These are phyloP conservation scores for Phialophora macrospora DNA, from an alignment of 2,329 filamentous ascomycete genomes.

Conservation along the genomic window DNA sequence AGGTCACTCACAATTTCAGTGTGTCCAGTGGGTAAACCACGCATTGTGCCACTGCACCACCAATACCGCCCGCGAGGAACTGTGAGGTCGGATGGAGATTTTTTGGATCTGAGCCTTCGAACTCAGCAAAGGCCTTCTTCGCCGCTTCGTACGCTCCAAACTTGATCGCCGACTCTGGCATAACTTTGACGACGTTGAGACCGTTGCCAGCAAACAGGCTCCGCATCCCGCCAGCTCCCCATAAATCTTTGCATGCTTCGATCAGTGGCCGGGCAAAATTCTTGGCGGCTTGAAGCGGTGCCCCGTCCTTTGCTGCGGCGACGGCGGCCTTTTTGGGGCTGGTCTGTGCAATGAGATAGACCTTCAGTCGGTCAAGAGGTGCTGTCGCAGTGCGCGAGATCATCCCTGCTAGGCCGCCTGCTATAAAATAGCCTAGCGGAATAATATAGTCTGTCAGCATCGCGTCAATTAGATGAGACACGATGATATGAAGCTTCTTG, in stretches of 20 bases:
- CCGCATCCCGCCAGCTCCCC: slow-evolving; percentile 80
- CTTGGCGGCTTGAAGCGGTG: slow-evolving; percentile 66
- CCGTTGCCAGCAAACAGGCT: slow-evolving; percentile 97
- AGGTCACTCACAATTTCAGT: slow-evolving; percentile 60
- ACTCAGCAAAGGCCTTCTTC: slow-evolving; percentile 80
- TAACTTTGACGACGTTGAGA: slow-evolving; percentile 94
- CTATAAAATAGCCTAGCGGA: slow-evolving; percentile 95
- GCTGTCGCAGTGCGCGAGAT: slow-evolving; percentile 94
- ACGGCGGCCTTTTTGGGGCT: slow-evolving; percentile 64
- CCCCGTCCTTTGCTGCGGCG: slow-evolving; percentile 71
- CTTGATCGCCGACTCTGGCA: slow-evolving; percentile 98
- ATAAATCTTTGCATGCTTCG: slow-evolving; percentile 76
- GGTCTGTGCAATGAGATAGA: slow-evolving; percentile 94
- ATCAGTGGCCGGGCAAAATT: slow-evolving; percentile 72
- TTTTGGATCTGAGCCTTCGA: slow-evolving; percentile 83
- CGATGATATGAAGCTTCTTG: slow-evolving; percentile 13
- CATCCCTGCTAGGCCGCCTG: slow-evolving; percentile 91
- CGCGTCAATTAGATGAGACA: slow-evolving; percentile 31
- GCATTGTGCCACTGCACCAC: slow-evolving; percentile 93
- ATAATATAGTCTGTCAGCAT: slow-evolving; percentile 72
- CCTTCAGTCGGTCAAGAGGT: slow-evolving; percentile 93
- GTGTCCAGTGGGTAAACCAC: slow-evolving; percentile 86
- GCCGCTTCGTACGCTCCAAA: slow-evolving; percentile 97
- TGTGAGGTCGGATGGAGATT: slow-evolving; percentile 82
- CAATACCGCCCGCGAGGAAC: slow-evolving; percentile 86